Percentiles rank a stretch among this genome's conserved stretches.
phyloP scores from a whole-genome alignment of 176 grass and related monocot genomes.

The Chrysopogon serrulatus region DNA sequence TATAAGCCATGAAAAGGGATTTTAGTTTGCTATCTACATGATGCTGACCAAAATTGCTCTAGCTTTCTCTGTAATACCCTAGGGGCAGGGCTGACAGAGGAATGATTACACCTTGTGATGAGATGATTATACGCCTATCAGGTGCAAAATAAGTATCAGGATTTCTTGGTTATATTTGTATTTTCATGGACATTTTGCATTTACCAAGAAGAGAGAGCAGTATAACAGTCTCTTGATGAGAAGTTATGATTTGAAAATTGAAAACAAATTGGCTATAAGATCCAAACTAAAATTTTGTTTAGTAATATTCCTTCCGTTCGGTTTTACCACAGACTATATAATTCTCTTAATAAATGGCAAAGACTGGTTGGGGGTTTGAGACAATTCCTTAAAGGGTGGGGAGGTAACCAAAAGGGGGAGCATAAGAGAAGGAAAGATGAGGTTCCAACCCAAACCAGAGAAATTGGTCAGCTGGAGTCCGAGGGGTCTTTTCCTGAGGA shows the following conservation, averaged over 20 bases:
- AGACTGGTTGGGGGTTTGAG: too few species aligned
- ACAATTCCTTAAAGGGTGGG: too few species aligned
- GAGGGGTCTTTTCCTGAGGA: too few species aligned
- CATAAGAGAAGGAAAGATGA: too few species aligned
- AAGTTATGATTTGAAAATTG: not conserved
- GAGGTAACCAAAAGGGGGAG: too few species aligned
- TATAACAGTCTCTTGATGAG: not conserved
- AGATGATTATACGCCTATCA: not conserved
- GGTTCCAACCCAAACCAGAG: too few species aligned
- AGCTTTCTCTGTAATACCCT: not conserved
- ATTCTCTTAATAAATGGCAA: too few species aligned
- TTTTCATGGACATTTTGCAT: not conserved
- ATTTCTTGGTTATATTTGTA: not conserved
- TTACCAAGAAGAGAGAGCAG: constrained; percentile 1
- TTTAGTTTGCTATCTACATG: not conserved
- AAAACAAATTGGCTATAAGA: not conserved
- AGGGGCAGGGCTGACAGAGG: not conserved
- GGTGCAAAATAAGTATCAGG: not conserved
- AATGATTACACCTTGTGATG: not conserved
- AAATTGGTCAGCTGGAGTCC: too few species aligned
- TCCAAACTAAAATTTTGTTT: not conserved
- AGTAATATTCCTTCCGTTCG: too few species aligned
- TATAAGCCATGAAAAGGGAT: not conserved
- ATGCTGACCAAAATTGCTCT: not conserved
- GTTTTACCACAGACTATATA: too few species aligned